Base-by-base conservation (phyloP, 495 filamentous ascomycete species). In the Penicillium waksmanii region DNA sequence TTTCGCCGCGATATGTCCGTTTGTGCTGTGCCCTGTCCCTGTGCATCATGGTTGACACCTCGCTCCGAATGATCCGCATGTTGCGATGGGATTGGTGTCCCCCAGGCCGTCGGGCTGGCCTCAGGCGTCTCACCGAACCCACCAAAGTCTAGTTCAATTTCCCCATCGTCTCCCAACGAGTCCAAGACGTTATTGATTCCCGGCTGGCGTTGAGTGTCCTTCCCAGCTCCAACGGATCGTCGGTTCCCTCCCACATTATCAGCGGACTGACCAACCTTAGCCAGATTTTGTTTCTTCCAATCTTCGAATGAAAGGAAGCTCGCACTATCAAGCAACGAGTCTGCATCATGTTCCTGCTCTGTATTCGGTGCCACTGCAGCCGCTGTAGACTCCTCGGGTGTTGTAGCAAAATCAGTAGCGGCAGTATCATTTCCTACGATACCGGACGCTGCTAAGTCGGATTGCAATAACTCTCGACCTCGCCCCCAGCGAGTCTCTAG, bases 261-360 rank as follows among this genome's bases (percentile, higher is more conserved):
- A 9, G 85, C 86, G 19, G 93, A 93, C 66, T 96, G 93, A 3
- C 92, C 95, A 4, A 85, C 88, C 66, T 91, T 91, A 35, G 87
- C 91, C 12, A 97, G 78, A 72, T 96, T 97, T 79, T 93, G 90
- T 66, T 90, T 91, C 76, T 96, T 97, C 95, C 95, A 98, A 63
- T 98, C 94, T 67, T 97, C 95, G 65, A 98, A 98, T 0, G 95
- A 97, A 52, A 98, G 88, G 68, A 98, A 98, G 33, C 91, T 87
- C 31, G 87, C 87, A 38, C 89, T 89, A 64, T 93, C 89, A 8
- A 97, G 82, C 17, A 89, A 85, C 0, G 87, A 90, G 27, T 90
- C 86, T 12, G 77, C 72, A 40, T 91, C 88, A 27, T 73, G 61
- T 23, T 87, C 84, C 12, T 64, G 63, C 12, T 76, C 73, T 31